Base-by-base conservation (phyloP, 1,284 basidiomycete species). In the Jaminaea rosea region DNA sequence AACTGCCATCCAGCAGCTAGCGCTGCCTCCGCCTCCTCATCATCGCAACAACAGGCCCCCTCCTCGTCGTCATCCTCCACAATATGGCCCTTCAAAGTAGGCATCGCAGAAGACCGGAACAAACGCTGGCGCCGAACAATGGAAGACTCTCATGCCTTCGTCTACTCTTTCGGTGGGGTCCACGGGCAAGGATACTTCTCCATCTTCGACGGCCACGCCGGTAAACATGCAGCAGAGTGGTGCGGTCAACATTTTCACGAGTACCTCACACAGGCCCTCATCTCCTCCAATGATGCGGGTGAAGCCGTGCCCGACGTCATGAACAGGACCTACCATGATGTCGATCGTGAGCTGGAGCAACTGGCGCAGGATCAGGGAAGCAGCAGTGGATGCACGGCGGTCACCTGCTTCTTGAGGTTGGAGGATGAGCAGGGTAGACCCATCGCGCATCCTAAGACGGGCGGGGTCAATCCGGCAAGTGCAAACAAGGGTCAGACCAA, bases 171-270 rank as follows among this genome's bases (percentile, higher is more conserved):
- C 75, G 90, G 84, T 24, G 83, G 84, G 29, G 80, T 98, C 11
- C 82, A 84, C 42, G 93, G 93, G 0, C 94, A 99, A 75, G 92
- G 90, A 7, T 97, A 94, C 78, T 97, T 94, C 73, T 91, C 91
- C 10, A 84, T 99, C 41, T 99, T 98, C 69, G 94, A 99, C 67
- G 94, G 94, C 2, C 94, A 99, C 72, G 94, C 94, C 0, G 94
- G 94, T 19, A 97, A 96, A 73, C 88, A 96, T 69, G 90, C 93
- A 19, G 94, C 94, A 19, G 94, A 99, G 74, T 98, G 92, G 92
- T 98, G 94, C 76, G 92, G 93, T 23, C 80, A 83, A 64, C 85
- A 98, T 76, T 97, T 98, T 76, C 91, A 97, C 73, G 82, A 91
- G 70, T 76, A 75, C 58, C 73, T 79, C 15, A 72, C 77, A 34